Percentiles rank a stretch among this genome's conserved stretches.
Evolutionary conservation across 2,329 filamentous ascomycete genomes (phyloP).

Genomic region (Pochonia chlamydosporia): DNA sequence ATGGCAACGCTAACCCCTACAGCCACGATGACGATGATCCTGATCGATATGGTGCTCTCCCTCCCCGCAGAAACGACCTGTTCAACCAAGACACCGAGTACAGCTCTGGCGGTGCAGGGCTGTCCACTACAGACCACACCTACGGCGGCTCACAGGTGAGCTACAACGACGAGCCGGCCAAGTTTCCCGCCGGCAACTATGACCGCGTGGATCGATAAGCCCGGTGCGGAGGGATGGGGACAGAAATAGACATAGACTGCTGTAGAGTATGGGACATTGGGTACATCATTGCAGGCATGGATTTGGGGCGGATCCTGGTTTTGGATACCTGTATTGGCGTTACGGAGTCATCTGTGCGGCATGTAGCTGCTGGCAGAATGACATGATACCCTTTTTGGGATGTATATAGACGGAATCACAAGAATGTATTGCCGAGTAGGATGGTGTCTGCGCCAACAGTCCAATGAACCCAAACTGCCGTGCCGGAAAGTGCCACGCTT

Average conservation of each 20-base stretch:
- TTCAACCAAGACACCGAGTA: conserved; percentile 50
- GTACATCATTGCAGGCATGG: neutral
- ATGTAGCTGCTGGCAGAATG: neutral
- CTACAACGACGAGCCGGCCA: conserved; percentile 42
- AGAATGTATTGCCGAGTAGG: neutral
- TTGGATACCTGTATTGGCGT: conserved; percentile 9
- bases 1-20: conserved; percentile 32
- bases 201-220: conserved; percentile 38
- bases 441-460: neutral
- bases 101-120: conserved; percentile 22
- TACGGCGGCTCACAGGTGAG: conserved; percentile 32
- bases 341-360: conserved; percentile 6
- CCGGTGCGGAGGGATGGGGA: neutral
- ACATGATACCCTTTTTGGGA: neutral
- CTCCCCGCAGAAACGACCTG: conserved; percentile 31
- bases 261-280: conserved; percentile 10
- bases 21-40: conserved; percentile 32
- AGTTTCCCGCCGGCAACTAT: conserved; percentile 55
- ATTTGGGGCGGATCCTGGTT: neutral
- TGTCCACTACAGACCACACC: conserved; percentile 16
- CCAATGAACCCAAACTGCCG: no score
- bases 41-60: conserved; percentile 32
- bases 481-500: no score
- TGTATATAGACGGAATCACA: conserved; percentile 4
- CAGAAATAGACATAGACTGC: conserved; percentile 8